Percentiles rank a stretch among this genome's conserved stretches.
These are phyloP conservation scores for Hanseniaspora uvarum DNA, from an alignment of 1,139 yeast genomes.

Conservation along the genomic window DNA sequence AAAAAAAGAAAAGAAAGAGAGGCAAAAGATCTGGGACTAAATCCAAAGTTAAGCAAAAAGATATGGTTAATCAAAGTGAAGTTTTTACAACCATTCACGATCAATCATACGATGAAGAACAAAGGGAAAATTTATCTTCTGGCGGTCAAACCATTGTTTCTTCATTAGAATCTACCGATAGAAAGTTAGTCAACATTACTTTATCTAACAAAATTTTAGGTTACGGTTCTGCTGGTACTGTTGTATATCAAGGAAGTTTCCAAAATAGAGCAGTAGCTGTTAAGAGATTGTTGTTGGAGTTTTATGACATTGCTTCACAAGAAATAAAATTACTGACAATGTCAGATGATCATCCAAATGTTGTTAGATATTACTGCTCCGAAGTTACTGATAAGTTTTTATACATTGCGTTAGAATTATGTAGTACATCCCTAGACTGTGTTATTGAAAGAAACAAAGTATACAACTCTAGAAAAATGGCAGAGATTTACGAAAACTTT, in stretches of 20 bases:
- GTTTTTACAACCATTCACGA: conserved; percentile 2
- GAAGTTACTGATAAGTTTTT: conserved; percentile 78
- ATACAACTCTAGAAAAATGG: conserved; percentile 25
- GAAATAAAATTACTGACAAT: conserved; percentile 82
- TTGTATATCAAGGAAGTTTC: conserved; percentile 80
- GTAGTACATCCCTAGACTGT: conserved; percentile 82
- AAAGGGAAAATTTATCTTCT: neutral
- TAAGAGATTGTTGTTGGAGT: conserved; percentile 83
- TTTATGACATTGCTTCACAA: conserved; percentile 90
- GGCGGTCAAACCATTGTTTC: neutral
- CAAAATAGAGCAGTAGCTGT: conserved; percentile 93
- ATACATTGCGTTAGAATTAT: conserved; percentile 85
- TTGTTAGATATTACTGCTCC: conserved; percentile 82
- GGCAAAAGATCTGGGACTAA: conserved; percentile 78
- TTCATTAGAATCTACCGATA: conserved; percentile 18
- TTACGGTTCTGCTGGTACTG: conserved; percentile 94
- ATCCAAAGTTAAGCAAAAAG: conserved; percentile 34
- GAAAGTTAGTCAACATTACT: conserved; percentile 40
- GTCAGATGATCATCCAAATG: conserved; percentile 95
- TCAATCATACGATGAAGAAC: neutral
- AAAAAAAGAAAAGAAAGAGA: conserved; percentile 54
- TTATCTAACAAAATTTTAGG: conserved; percentile 73
- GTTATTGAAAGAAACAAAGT: conserved; percentile 48
- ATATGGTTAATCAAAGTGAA: neutral
- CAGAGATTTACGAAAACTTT: conserved; percentile 33